Evolutionary conservation across 2,329 filamentous ascomycete species (phyloP).

Genomic region (Macrophomina phaseolina): DNA sequence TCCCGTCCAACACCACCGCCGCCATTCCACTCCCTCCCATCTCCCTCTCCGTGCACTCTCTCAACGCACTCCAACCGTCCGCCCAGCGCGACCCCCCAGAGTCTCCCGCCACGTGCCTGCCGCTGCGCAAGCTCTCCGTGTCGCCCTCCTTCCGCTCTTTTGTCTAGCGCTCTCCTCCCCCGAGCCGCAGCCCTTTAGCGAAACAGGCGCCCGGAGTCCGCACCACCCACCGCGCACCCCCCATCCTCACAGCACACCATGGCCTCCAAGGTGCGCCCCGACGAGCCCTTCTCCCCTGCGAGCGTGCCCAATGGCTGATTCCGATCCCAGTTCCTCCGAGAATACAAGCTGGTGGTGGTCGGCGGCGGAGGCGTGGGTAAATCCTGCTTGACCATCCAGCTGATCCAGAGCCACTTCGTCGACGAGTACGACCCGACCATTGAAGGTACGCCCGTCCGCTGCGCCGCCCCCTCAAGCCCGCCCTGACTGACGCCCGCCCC

Average conservation of each 20-base stretch:
- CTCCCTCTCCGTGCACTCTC: conserved; percentile 16
- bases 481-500: conserved; percentile 24
- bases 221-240: conserved; percentile 21
- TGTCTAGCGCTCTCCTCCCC: conserved; percentile 23
- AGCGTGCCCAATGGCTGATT: conserved; percentile 34
- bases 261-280: conserved; percentile 44
- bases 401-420: conserved; percentile 85
- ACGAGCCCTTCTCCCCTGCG: conserved; percentile 3
- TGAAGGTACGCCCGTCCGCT: conserved; percentile 71
- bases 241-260: conserved; percentile 34
- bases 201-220: conserved; percentile 25
- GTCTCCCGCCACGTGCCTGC: conserved; percentile 22
- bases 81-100: conserved; percentile 3
- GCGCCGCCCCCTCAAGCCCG: conserved; percentile 3
- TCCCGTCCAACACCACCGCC: conserved; percentile 24
- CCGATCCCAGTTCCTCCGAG: conserved; percentile 55
- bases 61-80: conserved; percentile 17
- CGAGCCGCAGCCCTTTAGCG: conserved; percentile 27
- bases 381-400: conserved; percentile 96
- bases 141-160: conserved; percentile 27
- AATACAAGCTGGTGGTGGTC: conserved; percentile 78
- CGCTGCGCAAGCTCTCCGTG: neutral
- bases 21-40: conserved; percentile 26
- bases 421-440: conserved; percentile 99
- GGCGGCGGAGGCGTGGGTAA: conserved; percentile 98